Conservation (phyloP, 768 basidiomycete genomes). For the Russula griseocarnosa region DNA sequence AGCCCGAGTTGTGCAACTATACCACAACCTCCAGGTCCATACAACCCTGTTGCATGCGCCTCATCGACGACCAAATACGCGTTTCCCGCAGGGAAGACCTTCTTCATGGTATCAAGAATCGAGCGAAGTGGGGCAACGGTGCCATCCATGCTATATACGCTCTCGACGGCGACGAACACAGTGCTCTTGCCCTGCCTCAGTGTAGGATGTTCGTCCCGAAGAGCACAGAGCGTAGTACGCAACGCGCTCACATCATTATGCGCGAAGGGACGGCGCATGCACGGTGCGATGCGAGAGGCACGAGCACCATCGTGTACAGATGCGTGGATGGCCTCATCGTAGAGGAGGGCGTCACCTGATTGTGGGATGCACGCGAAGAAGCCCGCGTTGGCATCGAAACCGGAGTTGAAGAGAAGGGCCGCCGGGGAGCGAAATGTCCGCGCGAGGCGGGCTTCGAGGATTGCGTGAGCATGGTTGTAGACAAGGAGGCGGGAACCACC, state of each 20-base stretch:
- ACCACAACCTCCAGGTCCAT: conserved; percentile 59
- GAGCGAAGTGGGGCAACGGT: conserved; percentile 59
- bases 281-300: conserved; percentile 29
- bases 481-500: conserved; percentile 85
- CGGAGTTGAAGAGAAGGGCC: conserved; percentile 86
- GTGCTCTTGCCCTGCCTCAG: conserved; percentile 65
- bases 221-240: conserved; percentile 43
- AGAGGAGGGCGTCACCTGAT: conserved; percentile 67
- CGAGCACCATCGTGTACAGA: conserved; percentile 88
- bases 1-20: neutral
- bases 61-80: conserved; percentile 72
- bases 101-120: conserved; percentile 35
- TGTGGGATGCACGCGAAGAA: conserved; percentile 83
- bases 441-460: conserved; percentile 66
- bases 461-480: conserved; percentile 63
- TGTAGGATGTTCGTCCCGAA: conserved; percentile 47
- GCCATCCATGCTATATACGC: conserved; percentile 94
- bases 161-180: conserved; percentile 83
- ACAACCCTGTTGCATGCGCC: conserved; percentile 90
- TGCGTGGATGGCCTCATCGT: conserved; percentile 88
- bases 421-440: conserved; percentile 56
- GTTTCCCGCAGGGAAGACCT: conserved; percentile 56
- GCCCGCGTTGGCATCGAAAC: conserved; percentile 88
- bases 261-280: conserved; percentile 47
- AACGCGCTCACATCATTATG: conserved; percentile 68